Evolutionary conservation across 306 rosid species (phyloP), one percentile per base, ranked within the genome.

Genomic region (Phaseolus lunatus): DNA sequence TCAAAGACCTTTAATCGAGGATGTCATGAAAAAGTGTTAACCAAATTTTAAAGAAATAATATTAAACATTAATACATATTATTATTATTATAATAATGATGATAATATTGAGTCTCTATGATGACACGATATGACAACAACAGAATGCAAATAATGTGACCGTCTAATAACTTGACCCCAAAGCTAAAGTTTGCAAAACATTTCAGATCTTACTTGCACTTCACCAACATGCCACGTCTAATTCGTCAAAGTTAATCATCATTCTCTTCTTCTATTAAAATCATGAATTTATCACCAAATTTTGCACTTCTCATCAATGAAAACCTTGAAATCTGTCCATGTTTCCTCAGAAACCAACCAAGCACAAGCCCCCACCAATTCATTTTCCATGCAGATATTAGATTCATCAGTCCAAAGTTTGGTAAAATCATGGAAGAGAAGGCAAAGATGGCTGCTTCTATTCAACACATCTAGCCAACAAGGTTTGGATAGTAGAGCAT

Each of bases 181-280:
- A 89, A 88, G 93, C 62, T 79, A 73, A 91, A 87, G 90, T 68
- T 52, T 68, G 48, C 67, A 84, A 67, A 71, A 78, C 58, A 73
- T 68, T 68, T 83, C 72, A 43, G 29, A 57, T 22, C 77, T 78
- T 62, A 64, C 91, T 87, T 90, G 20, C 73, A 87, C 88, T 88
- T 84, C 86, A 84, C 72, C 22, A 49, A 1, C 80, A 70, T 73
- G 58, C 5, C 76, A 78, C 68, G 27, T 45, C n/a, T 9, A 67
- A 22, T 66, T 64, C 75, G 72, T 72, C 20, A 75, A 53, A 23
- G 23, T 35, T 53, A 49, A 54, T 67, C 22, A 75, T 20, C 68
- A 14, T 14, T 57, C 41, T 23, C 35, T 35, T 45, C 7, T 7
- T 54, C 3, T 16, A 52, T 77, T 79, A 68, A 31, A 43, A 18